These are phyloP conservation scores for Boletus vinaceobasis DNA, from an alignment of 768 basidiomycete genomes.

Conservation along the genomic window DNA sequence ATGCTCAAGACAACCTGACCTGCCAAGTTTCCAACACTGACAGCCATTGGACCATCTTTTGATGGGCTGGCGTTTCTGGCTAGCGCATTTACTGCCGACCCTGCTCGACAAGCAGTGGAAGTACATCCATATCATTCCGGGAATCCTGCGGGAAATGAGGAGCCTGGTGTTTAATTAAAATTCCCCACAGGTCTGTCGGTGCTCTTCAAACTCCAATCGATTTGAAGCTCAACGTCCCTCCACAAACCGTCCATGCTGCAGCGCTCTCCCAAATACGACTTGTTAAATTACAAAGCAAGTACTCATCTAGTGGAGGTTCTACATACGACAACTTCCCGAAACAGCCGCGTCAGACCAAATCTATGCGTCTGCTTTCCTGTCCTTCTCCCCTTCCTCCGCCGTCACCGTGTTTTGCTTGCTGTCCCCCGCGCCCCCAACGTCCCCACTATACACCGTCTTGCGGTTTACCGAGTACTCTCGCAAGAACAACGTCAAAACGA, in stretches of 20 bases:
- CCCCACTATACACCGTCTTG: slow-evolving; percentile 39
- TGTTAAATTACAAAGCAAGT: too few species aligned
- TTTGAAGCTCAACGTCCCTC: too few species aligned
- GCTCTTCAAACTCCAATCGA: too few species aligned
- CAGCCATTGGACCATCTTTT: neutral
- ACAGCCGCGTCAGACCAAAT: too few species aligned
- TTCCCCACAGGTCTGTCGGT: neutral
- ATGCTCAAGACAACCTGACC: neutral
- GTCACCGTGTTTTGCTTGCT: neutral
- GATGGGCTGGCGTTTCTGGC: neutral
- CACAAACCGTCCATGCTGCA: too few species aligned
- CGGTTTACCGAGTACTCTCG: slow-evolving; percentile 59
- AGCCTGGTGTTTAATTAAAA: neutral
- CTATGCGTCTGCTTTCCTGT: neutral
- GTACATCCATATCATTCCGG: neutral
- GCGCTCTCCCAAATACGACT: too few species aligned
- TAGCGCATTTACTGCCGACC: neutral
- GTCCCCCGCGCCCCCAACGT: slow-evolving; percentile 21
- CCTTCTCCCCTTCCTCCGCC: neutral
- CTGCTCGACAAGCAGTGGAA: neutral
- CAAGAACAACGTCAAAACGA: slow-evolving; percentile 51
- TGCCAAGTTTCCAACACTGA: neutral
- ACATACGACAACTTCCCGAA: too few species aligned
- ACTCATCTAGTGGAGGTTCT: too few species aligned
- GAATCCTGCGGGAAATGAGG: too few species aligned